Evolutionary conservation across 305 asterid genomes (phyloP).

Genomic region (Salvia sclarea): DNA sequence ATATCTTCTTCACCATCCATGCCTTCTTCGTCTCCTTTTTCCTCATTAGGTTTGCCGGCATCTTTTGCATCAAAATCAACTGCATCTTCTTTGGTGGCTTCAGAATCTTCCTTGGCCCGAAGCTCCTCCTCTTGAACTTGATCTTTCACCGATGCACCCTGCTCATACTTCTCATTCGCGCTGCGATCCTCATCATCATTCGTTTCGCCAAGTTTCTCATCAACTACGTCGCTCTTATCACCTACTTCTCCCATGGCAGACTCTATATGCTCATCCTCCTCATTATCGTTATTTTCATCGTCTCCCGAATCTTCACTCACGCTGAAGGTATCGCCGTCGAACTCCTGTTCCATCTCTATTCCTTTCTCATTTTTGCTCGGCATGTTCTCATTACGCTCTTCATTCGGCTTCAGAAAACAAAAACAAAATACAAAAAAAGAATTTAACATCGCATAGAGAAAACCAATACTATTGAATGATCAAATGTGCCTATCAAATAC

Average conservation of each 20-base stretch:
- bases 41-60: slow-evolving; percentile 45
- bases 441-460: not conserved
- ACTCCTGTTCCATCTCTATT: slow-evolving; percentile 94
- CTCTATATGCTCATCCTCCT: slow-evolving; percentile 69
- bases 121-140: slow-evolving; percentile 60
- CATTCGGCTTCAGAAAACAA: slow-evolving; percentile 55
- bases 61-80: slow-evolving; percentile 51
- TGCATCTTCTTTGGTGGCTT: slow-evolving; percentile 45
- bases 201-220: slow-evolving; percentile 68
- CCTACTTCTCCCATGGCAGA: slow-evolving; percentile 87
- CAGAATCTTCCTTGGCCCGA: slow-evolving; percentile 72
- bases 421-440: slow-evolving; percentile 18
- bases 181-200: slow-evolving; percentile 51
- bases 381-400: slow-evolving; percentile 59
- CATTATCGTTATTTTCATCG: slow-evolving; percentile 47
- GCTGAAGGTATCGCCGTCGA: slow-evolving; percentile 64
- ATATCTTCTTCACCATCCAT: slow-evolving; percentile 56
- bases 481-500: slow-evolving; percentile 38
- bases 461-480: slow-evolving; percentile 15
- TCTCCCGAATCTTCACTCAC: slow-evolving; percentile 79
- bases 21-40: slow-evolving; percentile 48
- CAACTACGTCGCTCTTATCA: slow-evolving; percentile 60
- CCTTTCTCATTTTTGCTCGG: slow-evolving; percentile 79
- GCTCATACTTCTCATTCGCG: slow-evolving; percentile 67
- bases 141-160: slow-evolving; percentile 73